These are phyloP conservation scores for Penicillium cataractarum DNA, from an alignment of 495 filamentous ascomycete species.

Conservation along the genomic window DNA sequence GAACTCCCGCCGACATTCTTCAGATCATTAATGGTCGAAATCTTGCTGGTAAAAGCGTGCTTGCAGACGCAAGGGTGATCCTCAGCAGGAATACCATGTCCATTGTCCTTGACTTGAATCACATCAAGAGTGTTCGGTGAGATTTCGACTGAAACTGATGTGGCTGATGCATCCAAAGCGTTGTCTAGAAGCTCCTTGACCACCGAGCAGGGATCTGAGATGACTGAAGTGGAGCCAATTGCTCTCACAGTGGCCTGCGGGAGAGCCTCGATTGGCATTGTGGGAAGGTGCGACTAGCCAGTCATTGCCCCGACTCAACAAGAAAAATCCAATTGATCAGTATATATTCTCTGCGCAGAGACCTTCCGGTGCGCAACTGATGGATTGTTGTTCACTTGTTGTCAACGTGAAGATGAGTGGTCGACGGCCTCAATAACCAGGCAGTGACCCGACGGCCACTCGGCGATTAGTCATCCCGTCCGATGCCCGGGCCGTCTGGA, in stretches of 20 bases:
- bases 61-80: slow-evolving; percentile 72
- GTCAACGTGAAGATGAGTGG: neutral
- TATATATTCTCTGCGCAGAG: neutral
- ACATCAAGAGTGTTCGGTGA: slow-evolving; percentile 75
- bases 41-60: slow-evolving; percentile 84
- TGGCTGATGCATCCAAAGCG: slow-evolving; percentile 79
- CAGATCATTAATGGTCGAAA: slow-evolving; percentile 73
- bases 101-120: slow-evolving; percentile 92
- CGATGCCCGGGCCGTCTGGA: slow-evolving; percentile 8
- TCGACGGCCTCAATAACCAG: neutral
- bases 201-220: slow-evolving; percentile 72
- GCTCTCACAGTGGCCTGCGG: slow-evolving; percentile 64
- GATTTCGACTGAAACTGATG: slow-evolving; percentile 71
- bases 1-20: slow-evolving; percentile 62
- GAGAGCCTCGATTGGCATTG: slow-evolving; percentile 70
- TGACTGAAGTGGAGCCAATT: slow-evolving; percentile 72
- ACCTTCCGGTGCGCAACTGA: neutral
- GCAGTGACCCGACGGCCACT: neutral
- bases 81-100: slow-evolving; percentile 71
- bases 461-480: slow-evolving; percentile 24
- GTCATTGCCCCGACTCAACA: slow-evolving; percentile 11
- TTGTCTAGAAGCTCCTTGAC: slow-evolving; percentile 96
- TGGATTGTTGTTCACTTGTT: neutral
- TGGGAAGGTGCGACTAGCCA: slow-evolving; percentile 17
- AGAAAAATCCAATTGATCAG: neutral